Evolutionary conservation across 2,329 filamentous ascomycete genomes (phyloP).

Genomic region (Hortaea sp.): DNA sequence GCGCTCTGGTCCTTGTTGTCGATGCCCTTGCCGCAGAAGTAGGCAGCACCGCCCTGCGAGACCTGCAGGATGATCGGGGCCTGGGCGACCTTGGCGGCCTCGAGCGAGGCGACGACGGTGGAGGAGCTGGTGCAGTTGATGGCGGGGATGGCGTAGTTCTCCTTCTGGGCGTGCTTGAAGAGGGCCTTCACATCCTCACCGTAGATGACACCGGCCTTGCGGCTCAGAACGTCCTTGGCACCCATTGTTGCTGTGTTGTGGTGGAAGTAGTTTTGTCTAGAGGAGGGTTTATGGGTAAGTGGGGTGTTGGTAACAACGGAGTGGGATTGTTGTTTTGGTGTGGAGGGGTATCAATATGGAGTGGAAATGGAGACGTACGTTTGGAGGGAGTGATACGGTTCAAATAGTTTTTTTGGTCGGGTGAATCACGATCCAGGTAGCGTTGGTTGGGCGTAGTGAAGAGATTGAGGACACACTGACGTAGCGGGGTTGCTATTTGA

Average conservation of each 20-base stretch:
- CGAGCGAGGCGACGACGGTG: slow-evolving; percentile 73
- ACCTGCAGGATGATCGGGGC: slow-evolving; percentile 87
- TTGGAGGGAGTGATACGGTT: not conserved
- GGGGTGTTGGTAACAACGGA: not conserved
- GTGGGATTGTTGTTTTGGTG: too few relatives aligned
- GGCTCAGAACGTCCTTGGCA: slow-evolving; percentile 16
- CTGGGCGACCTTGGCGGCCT: slow-evolving; percentile 88
- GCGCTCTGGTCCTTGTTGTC: slow-evolving; percentile 75
- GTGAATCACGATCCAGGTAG: not conserved
- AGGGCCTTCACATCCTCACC: slow-evolving; percentile 39
- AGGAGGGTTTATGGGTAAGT: not conserved
- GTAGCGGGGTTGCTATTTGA: not conserved
- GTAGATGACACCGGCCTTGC: slow-evolving; percentile 31
- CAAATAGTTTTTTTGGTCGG: not conserved
- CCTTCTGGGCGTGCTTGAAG: slow-evolving; percentile 82
- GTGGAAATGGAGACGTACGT: not conserved
- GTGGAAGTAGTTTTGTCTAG: not conserved
- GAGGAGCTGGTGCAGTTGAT: slow-evolving; percentile 87
- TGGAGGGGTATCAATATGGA: too few relatives aligned
- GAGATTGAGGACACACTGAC: not conserved
- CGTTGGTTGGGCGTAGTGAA: not conserved
- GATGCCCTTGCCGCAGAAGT: slow-evolving; percentile 53
- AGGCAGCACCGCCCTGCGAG: slow-evolving; percentile 82
- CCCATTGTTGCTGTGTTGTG: slow-evolving; percentile 14
- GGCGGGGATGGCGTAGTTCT: slow-evolving; percentile 69